Evolutionary conservation across 208 protist genomes (phyloP).

Genomic region (Trypanosoma lewisi): DNA sequence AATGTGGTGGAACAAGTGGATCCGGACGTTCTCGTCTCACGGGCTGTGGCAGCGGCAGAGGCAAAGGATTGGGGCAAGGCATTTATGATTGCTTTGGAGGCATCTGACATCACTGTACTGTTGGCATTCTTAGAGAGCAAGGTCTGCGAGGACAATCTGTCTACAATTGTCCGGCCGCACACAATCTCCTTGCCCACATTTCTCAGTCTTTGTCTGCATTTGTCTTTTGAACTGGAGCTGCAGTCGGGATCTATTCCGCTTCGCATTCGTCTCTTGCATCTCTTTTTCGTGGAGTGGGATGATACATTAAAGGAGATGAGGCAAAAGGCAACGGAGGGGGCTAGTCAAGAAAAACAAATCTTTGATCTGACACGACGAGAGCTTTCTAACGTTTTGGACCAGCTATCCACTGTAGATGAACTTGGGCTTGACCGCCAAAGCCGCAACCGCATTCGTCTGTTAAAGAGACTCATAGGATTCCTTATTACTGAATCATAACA

Average conservation of each 20-base stretch:
- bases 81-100: slow-evolving; percentile 62
- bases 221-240: slow-evolving; percentile 65
- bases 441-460: slow-evolving; percentile 68
- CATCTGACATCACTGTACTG: slow-evolving; percentile 74
- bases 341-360: slow-evolving; percentile 25
- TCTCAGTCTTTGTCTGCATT: slow-evolving; percentile 81
- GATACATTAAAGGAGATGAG: slow-evolving; percentile 73
- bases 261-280: slow-evolving; percentile 64
- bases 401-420: slow-evolving; percentile 47
- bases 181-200: slow-evolving; percentile 71
- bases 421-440: slow-evolving; percentile 61
- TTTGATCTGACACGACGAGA: slow-evolving; percentile 68
- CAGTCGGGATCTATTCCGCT: slow-evolving; percentile 55
- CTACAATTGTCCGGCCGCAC: slow-evolving; percentile 52
- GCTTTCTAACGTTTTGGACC: slow-evolving; percentile 50
- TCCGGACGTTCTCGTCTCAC: slow-evolving; percentile 61
- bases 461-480: slow-evolving; percentile 54
- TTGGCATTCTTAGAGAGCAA: slow-evolving; percentile 76
- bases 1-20: slow-evolving; percentile 33
- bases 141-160: slow-evolving; percentile 62
- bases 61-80: slow-evolving; percentile 66
- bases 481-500: slow-evolving; percentile 27
- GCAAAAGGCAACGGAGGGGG: slow-evolving; percentile 39
- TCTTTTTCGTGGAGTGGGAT: slow-evolving; percentile 89
- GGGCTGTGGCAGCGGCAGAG: slow-evolving; percentile 57